Conservation (phyloP, 345 rosid genomes). For the Populus pruinosa region DNA sequence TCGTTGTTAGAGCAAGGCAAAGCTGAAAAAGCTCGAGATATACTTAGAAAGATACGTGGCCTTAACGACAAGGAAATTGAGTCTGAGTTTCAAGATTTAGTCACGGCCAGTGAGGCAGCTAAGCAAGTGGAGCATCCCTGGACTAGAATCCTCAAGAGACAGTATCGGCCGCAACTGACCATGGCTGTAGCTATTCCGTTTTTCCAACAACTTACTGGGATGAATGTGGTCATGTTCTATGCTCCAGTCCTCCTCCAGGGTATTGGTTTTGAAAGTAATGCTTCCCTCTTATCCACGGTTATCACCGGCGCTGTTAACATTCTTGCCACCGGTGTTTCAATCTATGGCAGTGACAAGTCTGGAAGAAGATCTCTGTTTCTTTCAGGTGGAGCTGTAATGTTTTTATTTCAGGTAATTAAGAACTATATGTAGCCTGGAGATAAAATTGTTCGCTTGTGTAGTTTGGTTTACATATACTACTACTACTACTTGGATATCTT, state of each 20-base stretch:
- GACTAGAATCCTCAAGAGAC: background rate
- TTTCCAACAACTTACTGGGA: slow-evolving; percentile 18
- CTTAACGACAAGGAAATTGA: background rate
- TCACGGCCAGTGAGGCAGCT: slow-evolving; percentile 1
- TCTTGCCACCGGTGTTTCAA: slow-evolving; percentile 2
- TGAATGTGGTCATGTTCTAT: slow-evolving; percentile 19
- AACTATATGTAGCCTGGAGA: no score
- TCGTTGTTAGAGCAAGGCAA: slow-evolving; percentile 8
- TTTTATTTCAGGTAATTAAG: slow-evolving; percentile 6
- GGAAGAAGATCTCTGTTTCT: slow-evolving; percentile 11
- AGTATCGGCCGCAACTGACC: slow-evolving; percentile 16
- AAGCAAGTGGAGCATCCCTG: background rate
- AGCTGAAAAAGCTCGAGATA: background rate
- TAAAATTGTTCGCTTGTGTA: no score
- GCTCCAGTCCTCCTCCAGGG: slow-evolving; percentile 16
- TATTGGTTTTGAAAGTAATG: background rate
- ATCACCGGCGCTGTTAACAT: slow-evolving; percentile 5
- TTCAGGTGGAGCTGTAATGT: slow-evolving; percentile 11
- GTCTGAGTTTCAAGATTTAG: slow-evolving; percentile 10
- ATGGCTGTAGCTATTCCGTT: slow-evolving; percentile 11
- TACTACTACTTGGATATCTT: no score
- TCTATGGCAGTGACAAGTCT: background rate
- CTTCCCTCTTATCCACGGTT: slow-evolving; percentile 10
- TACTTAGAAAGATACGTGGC: background rate
- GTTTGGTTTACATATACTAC: no score